Percentiles rank a stretch among this genome's conserved stretches.
These are phyloP conservation scores for Neoboletus subvelutipes DNA, from an alignment of 768 basidiomycete genomes.

Conservation along the genomic window DNA sequence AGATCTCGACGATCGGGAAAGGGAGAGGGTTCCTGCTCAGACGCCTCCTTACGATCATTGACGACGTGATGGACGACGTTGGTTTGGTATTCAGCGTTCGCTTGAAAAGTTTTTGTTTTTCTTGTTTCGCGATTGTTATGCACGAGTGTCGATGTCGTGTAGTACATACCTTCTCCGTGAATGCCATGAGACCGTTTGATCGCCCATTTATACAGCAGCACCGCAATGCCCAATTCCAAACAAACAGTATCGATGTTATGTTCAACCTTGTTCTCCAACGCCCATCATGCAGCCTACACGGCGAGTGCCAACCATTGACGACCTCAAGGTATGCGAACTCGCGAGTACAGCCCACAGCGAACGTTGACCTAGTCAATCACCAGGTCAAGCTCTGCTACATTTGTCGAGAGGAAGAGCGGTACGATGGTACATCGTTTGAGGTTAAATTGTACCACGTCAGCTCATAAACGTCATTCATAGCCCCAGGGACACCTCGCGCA, in stretches of 20 bases:
- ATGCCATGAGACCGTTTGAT: constrained; percentile 12
- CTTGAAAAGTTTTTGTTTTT: not conserved
- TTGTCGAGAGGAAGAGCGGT: constrained; percentile 69
- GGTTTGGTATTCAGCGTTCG: constrained; percentile 8
- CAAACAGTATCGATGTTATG: not conserved
- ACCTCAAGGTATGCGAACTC: constrained; percentile 29
- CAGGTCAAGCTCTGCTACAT: constrained; percentile 79
- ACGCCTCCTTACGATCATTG: constrained; percentile 62
- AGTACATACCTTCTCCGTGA: constrained; percentile 20
- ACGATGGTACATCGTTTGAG: constrained; percentile 36
- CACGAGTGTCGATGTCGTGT: constrained; percentile 12
- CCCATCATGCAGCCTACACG: constrained; percentile 24
- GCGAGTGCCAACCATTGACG: constrained; percentile 34
- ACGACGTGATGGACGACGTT: constrained; percentile 13
- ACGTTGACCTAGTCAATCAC: constrained; percentile 2
- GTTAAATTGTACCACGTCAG: not conserved
- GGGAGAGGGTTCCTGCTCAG: constrained; percentile 46
- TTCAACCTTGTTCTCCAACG: not conserved
- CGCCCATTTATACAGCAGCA: not conserved
- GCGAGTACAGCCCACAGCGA: not conserved
- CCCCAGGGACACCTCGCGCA: constrained; percentile 44
- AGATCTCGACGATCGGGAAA: constrained; percentile 48
- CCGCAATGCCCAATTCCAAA: not conserved
- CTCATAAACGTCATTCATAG: constrained; percentile 25
- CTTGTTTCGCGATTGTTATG: constrained; percentile 2